phyloP scores from a whole-genome alignment of 441 rosid genomes.

The Melastoma candidum region DNA sequence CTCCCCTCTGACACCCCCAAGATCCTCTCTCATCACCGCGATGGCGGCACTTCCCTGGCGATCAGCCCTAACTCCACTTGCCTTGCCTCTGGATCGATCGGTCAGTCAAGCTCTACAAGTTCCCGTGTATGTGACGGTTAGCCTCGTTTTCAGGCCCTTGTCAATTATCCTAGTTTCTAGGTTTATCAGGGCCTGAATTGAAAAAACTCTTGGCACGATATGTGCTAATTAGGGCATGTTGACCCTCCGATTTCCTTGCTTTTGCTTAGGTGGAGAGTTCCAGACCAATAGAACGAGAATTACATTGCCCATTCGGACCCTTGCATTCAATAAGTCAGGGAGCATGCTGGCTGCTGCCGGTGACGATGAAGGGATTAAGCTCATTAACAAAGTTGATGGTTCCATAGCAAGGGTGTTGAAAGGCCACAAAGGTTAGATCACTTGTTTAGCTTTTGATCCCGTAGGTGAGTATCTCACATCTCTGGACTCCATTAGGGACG shows the following conservation, averaged over 20 bases:
- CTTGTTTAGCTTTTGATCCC: constrained; percentile 79
- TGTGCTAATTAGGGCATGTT: no score
- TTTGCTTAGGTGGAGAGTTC: constrained; percentile 69
- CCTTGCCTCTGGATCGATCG: constrained; percentile 90
- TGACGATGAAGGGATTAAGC: constrained; percentile 94
- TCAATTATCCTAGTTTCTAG: not conserved
- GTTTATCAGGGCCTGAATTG: no score
- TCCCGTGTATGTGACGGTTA: constrained; percentile 37
- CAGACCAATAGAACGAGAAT: constrained; percentile 85
- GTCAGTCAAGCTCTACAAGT: constrained; percentile 93
- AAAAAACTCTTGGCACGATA: no score
- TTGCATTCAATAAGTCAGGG: constrained; percentile 77
- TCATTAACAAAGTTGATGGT: constrained; percentile 83
- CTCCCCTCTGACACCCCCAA: constrained; percentile 48
- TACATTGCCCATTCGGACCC: constrained; percentile 83
- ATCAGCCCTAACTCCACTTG: constrained; percentile 81
- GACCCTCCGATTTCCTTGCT: no score
- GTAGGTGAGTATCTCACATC: constrained; percentile 74
- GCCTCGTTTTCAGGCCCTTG: not conserved
- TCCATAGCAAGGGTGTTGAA: constrained; percentile 81
- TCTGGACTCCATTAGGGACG: constrained; percentile 67
- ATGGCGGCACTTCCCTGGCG: constrained; percentile 78
- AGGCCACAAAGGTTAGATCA: constrained; percentile 78
- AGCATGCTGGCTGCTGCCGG: constrained; percentile 94
- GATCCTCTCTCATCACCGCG: constrained; percentile 85